Evolutionary conservation across 1,139 yeast species (phyloP), one percentile per base, ranked within the genome.

Genomic region (Candida frijolesensis): DNA sequence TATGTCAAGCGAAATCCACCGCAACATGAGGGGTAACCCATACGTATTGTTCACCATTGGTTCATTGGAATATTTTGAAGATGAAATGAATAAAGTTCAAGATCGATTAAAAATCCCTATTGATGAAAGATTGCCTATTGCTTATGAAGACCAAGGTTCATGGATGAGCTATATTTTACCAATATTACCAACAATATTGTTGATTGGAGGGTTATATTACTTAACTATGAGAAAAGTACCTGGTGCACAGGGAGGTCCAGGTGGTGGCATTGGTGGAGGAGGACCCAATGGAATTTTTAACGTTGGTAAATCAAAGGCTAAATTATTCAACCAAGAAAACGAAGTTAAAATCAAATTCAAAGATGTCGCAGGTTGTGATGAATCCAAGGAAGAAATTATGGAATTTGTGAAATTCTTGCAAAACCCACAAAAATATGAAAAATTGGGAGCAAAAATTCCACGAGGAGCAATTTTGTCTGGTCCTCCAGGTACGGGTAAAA

Each of bases 401-500:
- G 95, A 87, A 66, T 87, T 87, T 69, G 95, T 87, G 44, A 83
- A 84, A 60, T 87, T 87, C 60, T 78, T 87, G 67, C 87, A 87
- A 63, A 81, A 86, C 56, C 94, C 95, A 1, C 70, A 76, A 43
- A 84, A 86, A 60, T 87, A 87, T 67, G 92, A 87, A 64, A 82
- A 79, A 58, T 74, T 87, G 62, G 95, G 95, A 46, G 95, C 92
- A 19, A 85, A 87, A 62, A 87, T 87, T 53, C 95, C 95, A 43
- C 77, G 94, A 66, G 95, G 95, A 63, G 94, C 94, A 8, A 85
- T 87, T 50, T 71, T 87, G 46, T 85, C 91, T 0, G 95, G 95
- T 54, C 90, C 94, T 39, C 95, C 95, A 44, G 95, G 95, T 72
- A 87, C 94, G 4, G 95, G 95, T 80, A 87, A 87, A 64, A 87